Evolutionary conservation across 1,139 yeast species (phyloP), one percentile per base, ranked within the genome.

Genomic region (Oligophagozyma castellii): DNA sequence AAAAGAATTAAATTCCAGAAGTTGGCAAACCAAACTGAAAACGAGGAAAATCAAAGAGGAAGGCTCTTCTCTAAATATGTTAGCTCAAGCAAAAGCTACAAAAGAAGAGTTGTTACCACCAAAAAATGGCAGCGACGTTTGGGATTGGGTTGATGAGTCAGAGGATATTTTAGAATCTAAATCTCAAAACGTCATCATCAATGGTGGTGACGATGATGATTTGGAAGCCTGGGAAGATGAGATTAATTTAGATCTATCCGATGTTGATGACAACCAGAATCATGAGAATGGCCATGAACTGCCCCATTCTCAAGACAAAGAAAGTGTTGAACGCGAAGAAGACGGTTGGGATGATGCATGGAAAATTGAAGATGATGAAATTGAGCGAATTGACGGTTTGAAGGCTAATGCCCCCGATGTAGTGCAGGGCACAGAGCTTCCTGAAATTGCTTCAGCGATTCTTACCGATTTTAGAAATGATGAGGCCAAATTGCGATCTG

Each of bases 341-440:
- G 18, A 24, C n/a, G 10, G 12, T 20, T 48, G 53, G 53, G 44
- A 45, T 30, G 43, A 37, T 12, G 44, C 34, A 11, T 49, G 53
- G 53, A 43, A 44, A 28, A 34, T 43, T 19, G 52, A 40, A 18
- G 35, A 36, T 10, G 39, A 36, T 12, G 45, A 35, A 4, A 33
- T 23, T 2, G 25, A 24, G 5, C 26, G 24, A 6, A 11, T n/a
- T 4, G 15, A 11, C 14, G 25, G 26, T 13, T 15, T 26, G 3
- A 16, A 24, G 6, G 12, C 12, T 16, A 16, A 21, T 5, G 16
- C 11, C 7, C 11, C 5, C 5, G 29, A 16, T 10, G n/a, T 5
- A 5, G 24, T 8, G 4, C 3, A 14, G 10, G 11, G 7, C 2
- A 12, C 12, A 5, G 21, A 24, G 5, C 16, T 48, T 18, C 46